Evolutionary conservation across 805 yeast genomes (phyloP).

Genomic region (Danielia oregonensis): DNA sequence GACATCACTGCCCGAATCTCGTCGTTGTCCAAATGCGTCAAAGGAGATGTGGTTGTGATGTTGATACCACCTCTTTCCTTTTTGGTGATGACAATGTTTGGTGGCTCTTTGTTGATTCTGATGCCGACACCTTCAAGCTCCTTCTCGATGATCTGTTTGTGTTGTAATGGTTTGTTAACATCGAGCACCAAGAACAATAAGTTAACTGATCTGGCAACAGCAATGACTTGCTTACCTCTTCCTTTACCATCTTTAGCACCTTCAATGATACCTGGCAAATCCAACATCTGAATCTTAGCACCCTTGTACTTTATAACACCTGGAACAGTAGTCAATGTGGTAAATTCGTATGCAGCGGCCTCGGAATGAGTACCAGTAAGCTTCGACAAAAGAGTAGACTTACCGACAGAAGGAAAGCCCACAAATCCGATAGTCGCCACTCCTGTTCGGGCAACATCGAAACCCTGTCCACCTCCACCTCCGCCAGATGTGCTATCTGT

Average conservation of each 20-base stretch:
- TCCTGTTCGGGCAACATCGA: constrained; percentile 98
- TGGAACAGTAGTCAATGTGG: constrained; percentile 95
- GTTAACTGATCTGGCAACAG: constrained; percentile 98
- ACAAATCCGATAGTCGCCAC: constrained; percentile 97
- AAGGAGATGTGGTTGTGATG: constrained; percentile 88
- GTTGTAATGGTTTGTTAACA: constrained; percentile 93
- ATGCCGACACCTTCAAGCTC: constrained; percentile 98
- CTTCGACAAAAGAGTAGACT: constrained; percentile 78
- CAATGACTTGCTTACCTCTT: constrained; percentile 95
- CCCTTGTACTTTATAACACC: constrained; percentile 96
- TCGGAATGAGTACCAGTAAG: constrained; percentile 95
- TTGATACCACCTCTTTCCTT: constrained; percentile 96
- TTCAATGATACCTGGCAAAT: constrained; percentile 85
- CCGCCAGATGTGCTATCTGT: constrained; percentile 62
- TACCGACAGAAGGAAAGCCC: constrained; percentile 96
- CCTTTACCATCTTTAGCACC: constrained; percentile 93
- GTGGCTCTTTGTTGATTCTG: constrained; percentile 86
- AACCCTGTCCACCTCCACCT: constrained; percentile 91
- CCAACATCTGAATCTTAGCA: constrained; percentile 94
- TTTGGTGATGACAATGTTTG: constrained; percentile 85
- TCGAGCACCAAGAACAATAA: constrained; percentile 89
- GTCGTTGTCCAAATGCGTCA: constrained; percentile 87
- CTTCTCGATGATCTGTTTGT: constrained; percentile 88
- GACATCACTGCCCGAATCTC: constrained; percentile 95
- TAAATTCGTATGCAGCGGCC: constrained; percentile 97